Base-by-base conservation (phyloP, 2,329 filamentous ascomycete genomes). In the Trichoderma sp. region DNA sequence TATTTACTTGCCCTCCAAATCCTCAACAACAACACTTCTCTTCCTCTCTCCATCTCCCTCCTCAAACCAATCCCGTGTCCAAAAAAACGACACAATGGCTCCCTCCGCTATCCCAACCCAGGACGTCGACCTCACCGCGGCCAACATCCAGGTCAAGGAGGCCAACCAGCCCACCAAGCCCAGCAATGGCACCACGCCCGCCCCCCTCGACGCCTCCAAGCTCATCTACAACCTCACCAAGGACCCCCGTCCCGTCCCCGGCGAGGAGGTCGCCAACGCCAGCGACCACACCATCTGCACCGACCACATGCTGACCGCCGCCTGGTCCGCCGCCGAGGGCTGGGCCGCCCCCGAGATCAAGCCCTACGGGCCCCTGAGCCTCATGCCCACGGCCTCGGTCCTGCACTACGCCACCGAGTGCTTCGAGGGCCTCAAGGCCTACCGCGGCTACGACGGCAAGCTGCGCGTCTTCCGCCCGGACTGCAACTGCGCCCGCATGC, bases 321-420 rank as follows among this genome's bases (percentile, higher is more conserved):
- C 80, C 62, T 96, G 92, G 92, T 87, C 82, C 41, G 78, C 76
- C 24, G 74, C 79, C 50, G 74, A 78, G 21, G 92, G 92, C 71
- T 96, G 92, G 92, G 82, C 83, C 44, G 81, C 85, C 1, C 92
- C 92, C 1, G 83, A 89, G 71, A 83, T 96, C 66, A 85, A 87
- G 75, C 90, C 92, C 28, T 95, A 92, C 77, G 90, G 90, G 0
- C 89, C 91, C 12, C 80, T 96, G 61, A 83, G 83, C 68, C 86
- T 96, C 72, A 90, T 92, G 80, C 92, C 92, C 43, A 93, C 90
- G 5, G 91, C 92, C 15, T 91, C 88, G 3, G 88, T 88, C 67
- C 84, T 96, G 67, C 92, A 96, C 82, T 96, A 96, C 78, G 92
- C 92, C 12, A 96, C 92, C 55, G 90, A 94, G 78, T 96, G 92